Evolutionary conservation across 352 stramenopile species (phyloP).

Genomic region (Phytopythium sindhum): DNA sequence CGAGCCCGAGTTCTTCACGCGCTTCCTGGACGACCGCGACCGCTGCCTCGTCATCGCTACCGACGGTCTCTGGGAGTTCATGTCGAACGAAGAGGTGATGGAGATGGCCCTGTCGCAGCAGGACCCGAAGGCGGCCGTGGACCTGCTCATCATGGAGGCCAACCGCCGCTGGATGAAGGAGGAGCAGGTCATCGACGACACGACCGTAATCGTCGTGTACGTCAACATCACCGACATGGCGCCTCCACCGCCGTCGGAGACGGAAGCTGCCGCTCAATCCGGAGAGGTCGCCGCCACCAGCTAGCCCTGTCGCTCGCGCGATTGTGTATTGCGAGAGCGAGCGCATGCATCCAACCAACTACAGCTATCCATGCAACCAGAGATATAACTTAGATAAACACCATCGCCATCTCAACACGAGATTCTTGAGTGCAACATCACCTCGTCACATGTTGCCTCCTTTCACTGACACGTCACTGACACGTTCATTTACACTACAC

Average conservation of each 20-base stretch:
- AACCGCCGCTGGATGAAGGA: slow-evolving; percentile 98
- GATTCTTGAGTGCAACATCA: too few relatives aligned
- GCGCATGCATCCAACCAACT: neutral
- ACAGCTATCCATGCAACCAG: too few relatives aligned
- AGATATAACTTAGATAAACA: too few relatives aligned
- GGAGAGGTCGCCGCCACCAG: neutral
- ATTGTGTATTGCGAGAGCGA: neutral
- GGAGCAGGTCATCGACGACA: slow-evolving; percentile 99
- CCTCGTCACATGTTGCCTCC: too few relatives aligned
- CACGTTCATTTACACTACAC: too few relatives aligned
- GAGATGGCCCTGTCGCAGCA: slow-evolving; percentile 76
- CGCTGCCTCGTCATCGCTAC: slow-evolving; percentile 96
- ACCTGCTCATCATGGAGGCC: slow-evolving; percentile 94
- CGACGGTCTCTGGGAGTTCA: slow-evolving; percentile 99
- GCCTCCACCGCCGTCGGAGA: neutral
- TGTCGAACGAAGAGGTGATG: slow-evolving; percentile 95
- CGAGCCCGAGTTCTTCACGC: slow-evolving; percentile 93
- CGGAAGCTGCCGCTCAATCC: neutral
- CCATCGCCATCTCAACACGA: too few relatives aligned
- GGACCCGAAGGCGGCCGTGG: slow-evolving; percentile 83
- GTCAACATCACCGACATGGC: slow-evolving; percentile 50
- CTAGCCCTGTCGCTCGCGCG: neutral
- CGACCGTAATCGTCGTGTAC: slow-evolving; percentile 97
- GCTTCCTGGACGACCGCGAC: slow-evolving; percentile 78
- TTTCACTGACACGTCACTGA: too few relatives aligned